Evolutionary conservation across 768 basidiomycete genomes (phyloP).

Genomic region (Calocybe cyanea): DNA sequence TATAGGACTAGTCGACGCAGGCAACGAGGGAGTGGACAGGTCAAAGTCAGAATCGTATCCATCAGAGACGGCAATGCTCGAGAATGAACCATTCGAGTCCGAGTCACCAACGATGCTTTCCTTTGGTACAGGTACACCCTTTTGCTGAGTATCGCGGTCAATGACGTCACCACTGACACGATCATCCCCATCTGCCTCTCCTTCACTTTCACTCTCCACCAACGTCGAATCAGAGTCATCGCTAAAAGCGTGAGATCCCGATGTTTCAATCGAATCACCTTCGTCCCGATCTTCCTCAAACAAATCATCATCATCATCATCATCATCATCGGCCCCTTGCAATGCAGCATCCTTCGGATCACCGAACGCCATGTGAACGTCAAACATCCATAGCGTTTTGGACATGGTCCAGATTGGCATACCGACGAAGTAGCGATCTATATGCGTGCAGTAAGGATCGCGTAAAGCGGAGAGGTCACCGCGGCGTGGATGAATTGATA

Average conservation of each 20-base stretch:
- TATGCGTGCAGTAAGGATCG: slow-evolving; percentile 51
- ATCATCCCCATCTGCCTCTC: slow-evolving; percentile 19
- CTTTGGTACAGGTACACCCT: too few species aligned
- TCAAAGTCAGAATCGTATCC: background rate
- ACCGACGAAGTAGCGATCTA: slow-evolving; percentile 56
- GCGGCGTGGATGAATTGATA: slow-evolving; percentile 53
- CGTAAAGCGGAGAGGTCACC: slow-evolving; percentile 59
- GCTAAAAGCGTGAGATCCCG: slow-evolving; percentile 32
- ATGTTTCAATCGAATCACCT: slow-evolving; percentile 29
- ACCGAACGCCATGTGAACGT: slow-evolving; percentile 39
- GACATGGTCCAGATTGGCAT: slow-evolving; percentile 63
- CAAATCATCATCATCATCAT: slow-evolving; percentile 15
- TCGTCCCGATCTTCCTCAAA: slow-evolving; percentile 27
- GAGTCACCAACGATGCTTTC: too few species aligned
- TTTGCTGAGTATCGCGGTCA: background rate
- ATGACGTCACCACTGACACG: slow-evolving; percentile 10
- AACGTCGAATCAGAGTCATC: slow-evolving; percentile 58
- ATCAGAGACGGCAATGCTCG: background rate
- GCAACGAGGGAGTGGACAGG: background rate
- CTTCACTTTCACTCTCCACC: slow-evolving; percentile 45
- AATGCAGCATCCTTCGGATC: slow-evolving; percentile 2
- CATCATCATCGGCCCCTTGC: slow-evolving; percentile 15
- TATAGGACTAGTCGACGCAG: slow-evolving; percentile 10
- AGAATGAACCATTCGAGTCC: too few species aligned
- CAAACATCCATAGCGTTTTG: slow-evolving; percentile 63